A percentile compares a stretch with the other conserved stretches of the same genome.
These are phyloP conservation scores for Lotmaria passim DNA, from an alignment of 208 protist species.

Conservation along the genomic window DNA sequence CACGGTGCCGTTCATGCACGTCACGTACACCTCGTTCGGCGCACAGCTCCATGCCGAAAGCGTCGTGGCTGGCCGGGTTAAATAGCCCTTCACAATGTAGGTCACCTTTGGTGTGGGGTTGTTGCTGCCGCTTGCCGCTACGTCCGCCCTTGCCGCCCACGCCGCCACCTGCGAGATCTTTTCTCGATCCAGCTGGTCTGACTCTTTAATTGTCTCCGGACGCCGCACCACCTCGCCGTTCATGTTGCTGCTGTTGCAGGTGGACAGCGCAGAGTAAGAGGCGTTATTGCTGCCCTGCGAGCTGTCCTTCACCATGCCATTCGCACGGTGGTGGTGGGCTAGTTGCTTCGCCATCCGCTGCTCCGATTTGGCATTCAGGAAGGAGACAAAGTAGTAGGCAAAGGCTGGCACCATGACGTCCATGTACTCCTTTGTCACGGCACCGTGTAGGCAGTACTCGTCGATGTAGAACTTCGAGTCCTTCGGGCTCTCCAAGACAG, in stretches of 20 bases:
- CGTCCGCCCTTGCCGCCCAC: not conserved
- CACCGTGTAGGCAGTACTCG: constrained; percentile 42
- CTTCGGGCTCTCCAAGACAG: constrained; percentile 27
- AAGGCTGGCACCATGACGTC: constrained; percentile 35
- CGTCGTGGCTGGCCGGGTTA: constrained; percentile 25
- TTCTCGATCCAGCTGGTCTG: not conserved
- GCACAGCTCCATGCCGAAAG: constrained; percentile 32
- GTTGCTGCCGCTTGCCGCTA: not conserved
- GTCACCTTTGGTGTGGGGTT: constrained; percentile 30
- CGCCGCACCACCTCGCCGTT: too few species aligned
- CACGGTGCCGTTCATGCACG: constrained; percentile 52
- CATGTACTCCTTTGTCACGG: constrained; percentile 29
- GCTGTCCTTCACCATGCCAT: too few species aligned
- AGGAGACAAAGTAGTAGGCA: constrained; percentile 37
- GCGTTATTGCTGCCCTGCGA: not conserved
- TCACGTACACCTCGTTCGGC: constrained; percentile 61
- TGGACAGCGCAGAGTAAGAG: not conserved
- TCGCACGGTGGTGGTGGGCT: constrained; percentile 6
- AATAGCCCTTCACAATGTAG: constrained; percentile 59
- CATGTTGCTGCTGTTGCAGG: not conserved
- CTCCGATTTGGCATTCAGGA: constrained; percentile 38
- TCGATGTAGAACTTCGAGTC: constrained; percentile 46
- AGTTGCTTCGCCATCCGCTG: constrained; percentile 33
- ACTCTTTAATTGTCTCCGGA: not conserved
- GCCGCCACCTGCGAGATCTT: not conserved